Evolutionary conservation across 371 early-diverging fungal genomes (phyloP).

Genomic region (Mucor ambiguus): DNA sequence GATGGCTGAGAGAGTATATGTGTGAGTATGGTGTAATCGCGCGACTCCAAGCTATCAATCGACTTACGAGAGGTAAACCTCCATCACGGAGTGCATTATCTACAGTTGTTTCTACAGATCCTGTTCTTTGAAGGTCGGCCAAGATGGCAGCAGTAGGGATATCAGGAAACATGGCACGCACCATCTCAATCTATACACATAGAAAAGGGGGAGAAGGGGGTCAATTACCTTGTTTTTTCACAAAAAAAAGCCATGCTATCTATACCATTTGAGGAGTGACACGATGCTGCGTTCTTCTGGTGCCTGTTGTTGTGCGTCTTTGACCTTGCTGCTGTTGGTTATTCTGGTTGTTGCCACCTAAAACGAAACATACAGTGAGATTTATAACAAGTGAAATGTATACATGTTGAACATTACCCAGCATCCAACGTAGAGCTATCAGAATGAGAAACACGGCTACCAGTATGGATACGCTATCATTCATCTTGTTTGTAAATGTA

Average conservation of each 20-base stretch:
- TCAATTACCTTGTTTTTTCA: background rate
- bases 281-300: slow-evolving; percentile 48
- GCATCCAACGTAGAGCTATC: slow-evolving; percentile 74
- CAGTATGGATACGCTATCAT: slow-evolving; percentile 75
- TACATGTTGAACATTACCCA: slow-evolving; percentile 48
- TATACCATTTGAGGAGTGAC: slow-evolving; percentile 67
- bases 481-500: slow-evolving; percentile 45
- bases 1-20: slow-evolving; percentile 18
- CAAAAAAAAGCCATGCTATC: background rate
- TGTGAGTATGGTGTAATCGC: background rate
- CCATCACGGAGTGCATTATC: slow-evolving; percentile 86
- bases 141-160: slow-evolving; percentile 83
- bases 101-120: slow-evolving; percentile 85
- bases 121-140: slow-evolving; percentile 83
- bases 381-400: background rate
- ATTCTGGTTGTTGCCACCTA: slow-evolving; percentile 27
- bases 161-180: slow-evolving; percentile 86
- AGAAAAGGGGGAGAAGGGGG: background rate
- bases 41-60: background rate
- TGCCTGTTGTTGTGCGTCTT: slow-evolving; percentile 34
- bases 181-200: slow-evolving; percentile 64
- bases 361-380: too few species aligned
- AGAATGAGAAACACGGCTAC: slow-evolving; percentile 75
- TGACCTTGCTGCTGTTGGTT: slow-evolving; percentile 39
- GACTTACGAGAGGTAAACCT: slow-evolving; percentile 68